Evolutionary conservation across 2,329 filamentous ascomycete genomes (phyloP), one percentile per base, ranked within the genome.

Genomic region (Zymoseptoria crescenta): DNA sequence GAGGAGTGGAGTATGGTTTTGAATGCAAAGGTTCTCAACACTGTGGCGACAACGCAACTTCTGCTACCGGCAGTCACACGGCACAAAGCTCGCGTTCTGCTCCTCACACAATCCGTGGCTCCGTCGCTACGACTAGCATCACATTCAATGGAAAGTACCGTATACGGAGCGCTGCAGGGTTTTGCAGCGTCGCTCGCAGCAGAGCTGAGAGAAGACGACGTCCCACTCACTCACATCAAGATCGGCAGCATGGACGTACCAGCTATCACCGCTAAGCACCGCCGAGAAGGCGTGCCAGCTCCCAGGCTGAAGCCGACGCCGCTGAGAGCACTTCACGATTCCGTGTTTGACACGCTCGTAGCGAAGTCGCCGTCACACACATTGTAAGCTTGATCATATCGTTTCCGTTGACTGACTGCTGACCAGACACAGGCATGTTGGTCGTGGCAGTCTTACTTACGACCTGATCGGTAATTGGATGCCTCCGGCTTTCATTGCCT

Each of bases 241-340:
- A 85, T 97, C 1, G 94, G 94, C 59, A 92, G 90, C 21, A 91
- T 99, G 72, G 93, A 97, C 74, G 86, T 93, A 67, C 84, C 85
- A 6, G 80, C 86, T 62, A 85, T 87, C 19, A 76, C 75, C 1
- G 72, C 70, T 16, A 75, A 74, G 71, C 72, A 73, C 52, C 65
- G 67, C 49, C 55, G 72, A 28, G 68, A 70, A 55, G 70, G 72
- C 52, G 79, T 74, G 67, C 59, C 71, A 68, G 8, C 60, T 20
- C 60, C 67, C 8, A 58, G 65, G 29, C 49, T 69, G n/a, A 67
- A 62, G 54, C 65, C 67, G 1, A 91, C 86, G 62, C 86, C 87
- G 3, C 79, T 96, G 52, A 81, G 89, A 30, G 86, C 88, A 63
- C 80, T 99, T 57, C 89, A 97, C 74, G 87, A 91, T 69, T 86